These are phyloP conservation scores for Sugiyamaella sp. DNA, from an alignment of 1,139 yeast species.

Conservation along the genomic window DNA sequence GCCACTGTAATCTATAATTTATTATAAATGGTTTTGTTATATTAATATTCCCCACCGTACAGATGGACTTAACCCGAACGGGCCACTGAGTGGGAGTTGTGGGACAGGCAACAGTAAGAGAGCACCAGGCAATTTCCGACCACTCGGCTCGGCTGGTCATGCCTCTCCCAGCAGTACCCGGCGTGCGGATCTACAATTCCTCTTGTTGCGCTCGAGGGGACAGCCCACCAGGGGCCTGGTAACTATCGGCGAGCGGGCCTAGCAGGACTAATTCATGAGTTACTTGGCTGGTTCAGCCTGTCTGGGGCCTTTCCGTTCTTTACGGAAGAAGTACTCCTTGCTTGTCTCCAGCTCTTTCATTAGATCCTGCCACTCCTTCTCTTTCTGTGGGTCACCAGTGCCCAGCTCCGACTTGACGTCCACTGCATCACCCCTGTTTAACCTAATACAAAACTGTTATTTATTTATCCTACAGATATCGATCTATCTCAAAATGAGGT, in stretches of 20 bases:
- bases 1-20: conserved; percentile 7
- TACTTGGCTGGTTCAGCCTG: background rate
- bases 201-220: no score
- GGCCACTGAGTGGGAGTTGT: no score
- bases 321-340: conserved; percentile 26
- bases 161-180: no score
- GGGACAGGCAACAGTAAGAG: no score
- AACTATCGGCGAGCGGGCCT: no score
- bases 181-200: no score
- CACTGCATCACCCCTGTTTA: conserved; percentile 25
- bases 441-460: conserved; percentile 17
- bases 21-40: no score
- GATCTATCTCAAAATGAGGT: background rate
- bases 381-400: conserved; percentile 26
- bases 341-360: conserved; percentile 25
- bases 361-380: conserved; percentile 26
- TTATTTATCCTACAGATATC: background rate
- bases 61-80: no score
- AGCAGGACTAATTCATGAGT: background rate
- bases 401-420: conserved; percentile 26
- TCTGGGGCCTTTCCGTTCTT: conserved; percentile 9
- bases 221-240: no score
- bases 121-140: no score
- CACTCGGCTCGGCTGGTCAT: no score
- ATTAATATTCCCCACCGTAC: no score